A percentile compares a stretch with the other conserved stretches of the same genome.
Evolutionary conservation across 306 rosid species (phyloP).

Genomic region (Cicer cuneatum): DNA sequence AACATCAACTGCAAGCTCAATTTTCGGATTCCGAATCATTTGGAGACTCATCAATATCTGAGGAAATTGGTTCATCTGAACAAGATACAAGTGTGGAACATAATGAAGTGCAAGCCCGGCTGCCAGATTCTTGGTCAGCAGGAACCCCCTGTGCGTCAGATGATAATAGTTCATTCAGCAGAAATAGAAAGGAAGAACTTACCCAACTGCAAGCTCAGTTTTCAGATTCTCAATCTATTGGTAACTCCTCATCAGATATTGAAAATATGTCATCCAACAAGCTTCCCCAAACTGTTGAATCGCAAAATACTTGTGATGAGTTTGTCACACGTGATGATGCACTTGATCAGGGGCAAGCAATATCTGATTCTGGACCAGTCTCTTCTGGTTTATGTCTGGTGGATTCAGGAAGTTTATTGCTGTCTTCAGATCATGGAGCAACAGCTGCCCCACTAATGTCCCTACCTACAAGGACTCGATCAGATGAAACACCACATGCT

Average conservation of each 20-base stretch:
- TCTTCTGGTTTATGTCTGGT: slow-evolving; percentile 48
- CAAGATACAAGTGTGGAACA: slow-evolving; percentile 51
- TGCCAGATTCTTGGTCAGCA: slow-evolving; percentile 39
- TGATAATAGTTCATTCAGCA: slow-evolving; percentile 41
- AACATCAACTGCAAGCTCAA: slow-evolving; percentile 58
- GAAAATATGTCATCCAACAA: slow-evolving; percentile 48
- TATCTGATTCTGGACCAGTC: slow-evolving; percentile 50
- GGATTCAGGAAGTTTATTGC: slow-evolving; percentile 47
- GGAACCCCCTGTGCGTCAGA: slow-evolving; percentile 44
- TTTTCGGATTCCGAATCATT: slow-evolving; percentile 69
- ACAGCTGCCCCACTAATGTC: slow-evolving; percentile 38
- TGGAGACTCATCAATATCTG: slow-evolving; percentile 68
- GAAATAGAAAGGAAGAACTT: slow-evolving; percentile 38
- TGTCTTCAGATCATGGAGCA: slow-evolving; percentile 50
- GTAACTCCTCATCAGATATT: slow-evolving; percentile 48
- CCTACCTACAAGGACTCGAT: slow-evolving; percentile 41
- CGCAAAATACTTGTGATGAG: slow-evolving; percentile 43
- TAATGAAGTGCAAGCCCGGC: slow-evolving; percentile 36
- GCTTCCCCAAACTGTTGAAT: slow-evolving; percentile 46
- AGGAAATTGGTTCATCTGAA: slow-evolving; percentile 62
- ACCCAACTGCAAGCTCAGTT: slow-evolving; percentile 38
- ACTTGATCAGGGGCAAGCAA: slow-evolving; percentile 47
- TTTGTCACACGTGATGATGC: slow-evolving; percentile 45
- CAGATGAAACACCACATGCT: slow-evolving; percentile 48
- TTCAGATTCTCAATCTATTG: slow-evolving; percentile 44